Evolutionary conservation across 495 filamentous ascomycete genomes (phyloP).

Genomic region (Choiromyces venosus): DNA sequence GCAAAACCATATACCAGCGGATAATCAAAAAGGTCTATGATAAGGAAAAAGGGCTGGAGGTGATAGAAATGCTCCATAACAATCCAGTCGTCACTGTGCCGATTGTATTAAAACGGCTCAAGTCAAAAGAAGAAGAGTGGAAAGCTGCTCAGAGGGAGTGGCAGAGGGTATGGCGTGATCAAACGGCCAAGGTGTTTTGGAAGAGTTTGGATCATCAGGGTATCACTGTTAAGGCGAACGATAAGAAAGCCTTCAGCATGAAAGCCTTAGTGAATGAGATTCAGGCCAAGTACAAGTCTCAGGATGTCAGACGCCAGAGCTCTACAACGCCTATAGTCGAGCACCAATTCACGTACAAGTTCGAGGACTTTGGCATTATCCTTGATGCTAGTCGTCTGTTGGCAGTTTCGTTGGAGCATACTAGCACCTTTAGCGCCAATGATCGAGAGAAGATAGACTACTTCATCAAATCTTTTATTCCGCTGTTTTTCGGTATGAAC

Average conservation of each 20-base stretch:
- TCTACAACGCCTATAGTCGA: conserved; percentile 55
- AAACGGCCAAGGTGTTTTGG: conserved; percentile 87
- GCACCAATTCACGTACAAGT: conserved; percentile 67
- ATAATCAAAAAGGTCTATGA: conserved; percentile 99
- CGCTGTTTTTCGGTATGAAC: conserved; percentile 80
- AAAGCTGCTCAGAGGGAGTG: conserved; percentile 91
- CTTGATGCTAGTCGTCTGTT: conserved; percentile 75
- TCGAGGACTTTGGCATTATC: conserved; percentile 72
- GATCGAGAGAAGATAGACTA: conserved; percentile 71
- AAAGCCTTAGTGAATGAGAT: conserved; percentile 83
- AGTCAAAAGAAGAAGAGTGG: conserved; percentile 95
- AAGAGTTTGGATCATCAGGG: conserved; percentile 94
- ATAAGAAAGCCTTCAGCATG: conserved; percentile 82
- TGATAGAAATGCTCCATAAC: conserved; percentile 74
- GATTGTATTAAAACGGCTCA: conserved; percentile 75
- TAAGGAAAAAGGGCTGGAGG: conserved; percentile 68
- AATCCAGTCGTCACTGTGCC: conserved; percentile 78
- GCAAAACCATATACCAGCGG: conserved; percentile 90
- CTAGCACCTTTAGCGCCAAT: conserved; percentile 57
- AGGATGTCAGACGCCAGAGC: conserved; percentile 59
- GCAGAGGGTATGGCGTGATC: conserved; percentile 97
- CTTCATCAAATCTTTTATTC: conserved; percentile 84
- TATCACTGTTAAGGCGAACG: conserved; percentile 69
- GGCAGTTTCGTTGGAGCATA: conserved; percentile 65
- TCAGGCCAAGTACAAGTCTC: conserved; percentile 79